These are phyloP conservation scores for Candida tallmaniae DNA, from an alignment of 805 yeast genomes.

Conservation along the genomic window DNA sequence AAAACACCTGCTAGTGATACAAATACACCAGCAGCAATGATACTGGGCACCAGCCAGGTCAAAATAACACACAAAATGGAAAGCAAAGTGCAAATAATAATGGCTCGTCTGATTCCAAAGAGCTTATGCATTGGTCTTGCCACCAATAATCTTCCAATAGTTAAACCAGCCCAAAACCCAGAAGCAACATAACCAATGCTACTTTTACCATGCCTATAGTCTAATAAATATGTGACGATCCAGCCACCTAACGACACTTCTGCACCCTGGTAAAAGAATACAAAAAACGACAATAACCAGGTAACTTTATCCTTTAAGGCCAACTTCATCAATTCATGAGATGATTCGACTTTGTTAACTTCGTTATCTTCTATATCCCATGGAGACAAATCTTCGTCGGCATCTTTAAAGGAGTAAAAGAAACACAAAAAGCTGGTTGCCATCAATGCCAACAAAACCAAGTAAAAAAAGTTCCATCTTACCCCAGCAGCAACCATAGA, in stretches of 20 bases:
- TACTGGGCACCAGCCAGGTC: constrained; percentile 46
- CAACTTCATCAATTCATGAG: constrained; percentile 15
- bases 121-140: constrained; percentile 34
- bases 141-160: constrained; percentile 55
- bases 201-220: constrained; percentile 47
- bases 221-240: constrained; percentile 59
- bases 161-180: constrained; percentile 69
- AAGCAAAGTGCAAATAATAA: constrained; percentile 26
- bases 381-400: constrained; percentile 40
- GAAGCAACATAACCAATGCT: constrained; percentile 61
- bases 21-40: constrained; percentile 44
- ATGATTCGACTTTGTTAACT: not conserved
- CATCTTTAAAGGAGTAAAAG: constrained; percentile 45
- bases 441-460: constrained; percentile 40
- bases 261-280: constrained; percentile 63
- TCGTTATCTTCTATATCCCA: constrained; percentile 21
- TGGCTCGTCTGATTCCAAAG: constrained; percentile 43
- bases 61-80: constrained; percentile 38
- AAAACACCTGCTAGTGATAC: constrained; percentile 52
- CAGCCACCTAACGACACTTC: constrained; percentile 71
- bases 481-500: constrained; percentile 45
- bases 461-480: constrained; percentile 50
- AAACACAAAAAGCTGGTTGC: constrained; percentile 26
- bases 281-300: constrained; percentile 47
- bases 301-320: constrained; percentile 39